Base-by-base conservation (phyloP, 306 rosid genomes). In the Citrullus mucosospermus region DNA sequence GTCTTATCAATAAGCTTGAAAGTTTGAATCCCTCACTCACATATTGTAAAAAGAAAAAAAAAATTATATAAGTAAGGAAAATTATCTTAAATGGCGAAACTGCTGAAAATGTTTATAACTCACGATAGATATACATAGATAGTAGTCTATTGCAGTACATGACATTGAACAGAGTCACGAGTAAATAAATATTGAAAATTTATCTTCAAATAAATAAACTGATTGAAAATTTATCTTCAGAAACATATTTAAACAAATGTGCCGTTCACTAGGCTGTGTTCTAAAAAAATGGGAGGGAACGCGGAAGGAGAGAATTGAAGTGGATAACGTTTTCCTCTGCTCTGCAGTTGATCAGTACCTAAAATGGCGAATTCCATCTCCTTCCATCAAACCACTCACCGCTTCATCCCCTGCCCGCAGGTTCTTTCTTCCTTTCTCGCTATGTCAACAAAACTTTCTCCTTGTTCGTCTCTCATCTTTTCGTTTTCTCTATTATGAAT, bases 351-450 rank as follows among this genome's bases (percentile, higher is more conserved):
- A 62, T 62, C 48, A 15, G 17, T 17, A 68, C 9, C 84, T 77
- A 56, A 38, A 78, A 91, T 92, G 98, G 90, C 88, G 38, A 80
- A 92, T 82, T 85, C 92, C 65, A 81, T 89, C 51, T 85, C 86
- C 66, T 88, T 91, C 68, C 83, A 84, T 58, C 96, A 89, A 2
- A 86, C 88, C 76, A 75, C 85, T 0, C 89, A 78, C 77, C 74
- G 87, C 78, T 78, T 90, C 89, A 56, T 87, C 84, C 83, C 91
- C 76, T 82, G 78, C 50, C 76, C 91, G 41, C 92, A 87, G 98
- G 93, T 90, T 65, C 46, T 81, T 36, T 38, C 70, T 77, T 72
- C 38, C 53, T 20, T 44, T 25, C 77, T 75, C 50, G 22, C 76
- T 56, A 66, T 79, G 70, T 79, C 76, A 46, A 22, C 53, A 34